Evolutionary conservation across 2,329 filamentous ascomycete species (phyloP), one percentile per base, ranked within the genome.

Genomic region (Clonostachys byssicola): DNA sequence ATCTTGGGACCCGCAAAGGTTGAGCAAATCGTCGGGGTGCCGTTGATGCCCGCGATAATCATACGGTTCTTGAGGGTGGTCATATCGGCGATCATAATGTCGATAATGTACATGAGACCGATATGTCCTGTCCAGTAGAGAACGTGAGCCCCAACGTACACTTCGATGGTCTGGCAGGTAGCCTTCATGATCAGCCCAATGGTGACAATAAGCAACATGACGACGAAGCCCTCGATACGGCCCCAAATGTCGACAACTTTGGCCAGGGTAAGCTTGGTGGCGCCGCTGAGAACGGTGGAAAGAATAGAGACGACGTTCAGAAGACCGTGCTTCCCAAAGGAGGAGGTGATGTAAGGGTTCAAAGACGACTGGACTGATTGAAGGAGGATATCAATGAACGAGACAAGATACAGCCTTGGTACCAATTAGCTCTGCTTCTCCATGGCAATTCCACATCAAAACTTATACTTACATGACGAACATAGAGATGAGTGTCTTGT

Each of bases 81-180:
- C 45, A 80, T 83, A 56, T 87, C 84, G 30, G 83, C 80, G 47
- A 82, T 78, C 56, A 86, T 78, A 16, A 87, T 76, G 51, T 77
- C 74, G 35, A 85, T 67, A 34, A 75, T 71, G 54, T 82, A 85
- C 40, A 74, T 72, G 38, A 86, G 65, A 13, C 80, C 81, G 12
- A 75, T 54, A 40, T 56, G 57, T 18, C 82, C 83, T 43, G 81
- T 73, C 48, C 73, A 77, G 56, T 85, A 85, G 50, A 86, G 80
- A 4, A 85, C 48, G 48, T 53, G 40, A 17, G 52, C 55, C 14
- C 55, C 55, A 12, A 51, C 52, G 44, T 54, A 57, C 1, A 70
- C 73, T n/a, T 68, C 61, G 9, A 80, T 63, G 42, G 69, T 70
- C 6, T 71, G 64, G 53, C 70, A 80, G 0, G 68, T 66, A 16